Conservation (phyloP, 169 alveolate genomes). For the Eimeria sp. region DNA sequence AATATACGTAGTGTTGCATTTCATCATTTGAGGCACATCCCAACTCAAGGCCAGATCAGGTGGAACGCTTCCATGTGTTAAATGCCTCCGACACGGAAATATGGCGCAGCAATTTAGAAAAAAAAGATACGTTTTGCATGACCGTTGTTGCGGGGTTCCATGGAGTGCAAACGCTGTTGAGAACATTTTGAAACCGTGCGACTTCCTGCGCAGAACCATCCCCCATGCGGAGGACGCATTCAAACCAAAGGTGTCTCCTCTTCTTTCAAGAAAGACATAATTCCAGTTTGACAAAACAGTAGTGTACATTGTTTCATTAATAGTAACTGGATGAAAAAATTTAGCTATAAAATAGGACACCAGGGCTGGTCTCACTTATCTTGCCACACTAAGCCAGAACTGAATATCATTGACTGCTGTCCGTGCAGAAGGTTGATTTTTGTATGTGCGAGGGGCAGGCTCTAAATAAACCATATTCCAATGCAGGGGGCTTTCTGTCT, state of each 20-base stretch:
- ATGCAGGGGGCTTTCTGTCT: neutral
- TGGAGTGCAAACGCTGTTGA: neutral
- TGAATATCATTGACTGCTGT: no score
- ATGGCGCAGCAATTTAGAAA: neutral
- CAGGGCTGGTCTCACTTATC: neutral
- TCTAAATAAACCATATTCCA: neutral
- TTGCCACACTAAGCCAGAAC: neutral
- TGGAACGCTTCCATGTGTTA: neutral
- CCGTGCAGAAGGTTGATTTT: no score
- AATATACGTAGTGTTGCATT: neutral
- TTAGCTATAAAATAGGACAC: no score
- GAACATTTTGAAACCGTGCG: neutral
- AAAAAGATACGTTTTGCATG: neutral
- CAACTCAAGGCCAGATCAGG: neutral
- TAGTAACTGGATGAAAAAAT: no score
- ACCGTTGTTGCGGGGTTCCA: no score
- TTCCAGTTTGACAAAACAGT: neutral
- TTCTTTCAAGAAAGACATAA: neutral
- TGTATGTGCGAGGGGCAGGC: no score
- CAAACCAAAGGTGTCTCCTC: neutral
- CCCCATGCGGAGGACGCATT: neutral
- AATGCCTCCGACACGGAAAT: neutral
- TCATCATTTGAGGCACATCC: neutral
- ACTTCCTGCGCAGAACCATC: neutral
- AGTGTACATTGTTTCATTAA: neutral